Percentiles rank a stretch among this genome's conserved stretches.
Conservation (phyloP, 148 eudicot genomes). For the Silene latifolia region DNA sequence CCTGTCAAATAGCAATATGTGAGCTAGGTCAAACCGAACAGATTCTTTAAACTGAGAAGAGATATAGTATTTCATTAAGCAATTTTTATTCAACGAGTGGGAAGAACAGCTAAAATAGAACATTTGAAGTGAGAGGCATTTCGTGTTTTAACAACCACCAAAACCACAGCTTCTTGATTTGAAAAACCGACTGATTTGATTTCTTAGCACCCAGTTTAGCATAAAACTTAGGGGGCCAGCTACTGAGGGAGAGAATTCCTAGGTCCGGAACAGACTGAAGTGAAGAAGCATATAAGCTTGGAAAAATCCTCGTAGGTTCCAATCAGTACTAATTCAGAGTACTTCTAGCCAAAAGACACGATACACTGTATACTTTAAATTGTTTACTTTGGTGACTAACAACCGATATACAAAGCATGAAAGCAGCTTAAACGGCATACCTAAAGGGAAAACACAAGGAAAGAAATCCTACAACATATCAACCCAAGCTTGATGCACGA, state of each 20-base stretch:
- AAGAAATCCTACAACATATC: not conserved
- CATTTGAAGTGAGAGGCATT: not conserved
- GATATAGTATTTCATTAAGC: not conserved
- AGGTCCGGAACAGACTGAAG: not conserved
- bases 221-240: not conserved
- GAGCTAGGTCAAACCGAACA: conserved; percentile 5
- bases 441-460: not conserved
- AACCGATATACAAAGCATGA: not conserved
- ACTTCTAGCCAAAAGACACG: not conserved
- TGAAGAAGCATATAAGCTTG: not conserved
- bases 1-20: conserved; percentile 14
- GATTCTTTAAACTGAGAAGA: not conserved
- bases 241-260: not conserved
- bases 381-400: no score
- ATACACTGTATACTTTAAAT: not conserved
- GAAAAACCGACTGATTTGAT: not conserved
- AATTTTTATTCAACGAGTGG: not conserved
- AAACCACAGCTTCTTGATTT: not conserved
- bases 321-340: not conserved
- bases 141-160: not conserved
- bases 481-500: not conserved
- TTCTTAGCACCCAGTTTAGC: not conserved
- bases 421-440: not conserved
- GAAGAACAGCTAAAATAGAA: not conserved
- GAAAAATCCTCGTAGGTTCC: not conserved